A percentile compares a stretch with the other conserved stretches of the same genome.
These are phyloP conservation scores for Crithidia expoeki DNA, from an alignment of 208 protist species.

Conservation along the genomic window DNA sequence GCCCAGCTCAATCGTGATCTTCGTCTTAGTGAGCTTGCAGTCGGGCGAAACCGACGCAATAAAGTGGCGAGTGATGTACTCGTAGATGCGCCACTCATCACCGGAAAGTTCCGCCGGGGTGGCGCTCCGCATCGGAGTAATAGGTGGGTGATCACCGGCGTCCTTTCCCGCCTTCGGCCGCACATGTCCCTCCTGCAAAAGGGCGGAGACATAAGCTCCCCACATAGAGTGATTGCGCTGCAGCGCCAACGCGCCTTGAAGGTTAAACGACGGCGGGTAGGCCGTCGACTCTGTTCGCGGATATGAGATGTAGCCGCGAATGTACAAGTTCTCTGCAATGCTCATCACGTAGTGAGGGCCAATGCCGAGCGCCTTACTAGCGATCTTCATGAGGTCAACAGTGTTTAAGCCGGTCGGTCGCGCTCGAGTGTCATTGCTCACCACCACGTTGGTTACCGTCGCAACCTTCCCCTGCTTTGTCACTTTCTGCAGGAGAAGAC, in stretches of 20 bases:
- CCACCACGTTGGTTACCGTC: slow-evolving; percentile 65
- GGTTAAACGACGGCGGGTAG: slow-evolving; percentile 93
- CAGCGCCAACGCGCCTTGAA: slow-evolving; percentile 57
- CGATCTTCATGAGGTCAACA: slow-evolving; percentile 94
- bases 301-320: slow-evolving; percentile 97
- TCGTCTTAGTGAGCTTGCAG: slow-evolving; percentile 70
- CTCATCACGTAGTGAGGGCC: slow-evolving; percentile 94
- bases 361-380: slow-evolving; percentile 82
- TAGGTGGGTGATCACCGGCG: slow-evolving; percentile 92
- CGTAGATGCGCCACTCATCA: slow-evolving; percentile 89
- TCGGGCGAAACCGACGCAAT: slow-evolving; percentile 88
- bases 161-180: slow-evolving; percentile 87
- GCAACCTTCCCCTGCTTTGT: slow-evolving; percentile 49
- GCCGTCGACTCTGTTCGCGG: slow-evolving; percentile 96
- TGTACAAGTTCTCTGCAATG: slow-evolving; percentile 97
- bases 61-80: slow-evolving; percentile 91
- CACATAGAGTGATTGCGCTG: slow-evolving; percentile 68
- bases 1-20: slow-evolving; percentile 77
- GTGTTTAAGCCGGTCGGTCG: slow-evolving; percentile 94
- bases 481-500: slow-evolving; percentile 70
- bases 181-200: slow-evolving; percentile 66
- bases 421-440: slow-evolving; percentile 62
- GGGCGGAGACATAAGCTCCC: slow-evolving; percentile 69
- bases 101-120: slow-evolving; percentile 64
- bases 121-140: slow-evolving; percentile 88